Evolutionary conservation across 768 basidiomycete genomes (phyloP).

Genomic region (Fomitopsis serialis): DNA sequence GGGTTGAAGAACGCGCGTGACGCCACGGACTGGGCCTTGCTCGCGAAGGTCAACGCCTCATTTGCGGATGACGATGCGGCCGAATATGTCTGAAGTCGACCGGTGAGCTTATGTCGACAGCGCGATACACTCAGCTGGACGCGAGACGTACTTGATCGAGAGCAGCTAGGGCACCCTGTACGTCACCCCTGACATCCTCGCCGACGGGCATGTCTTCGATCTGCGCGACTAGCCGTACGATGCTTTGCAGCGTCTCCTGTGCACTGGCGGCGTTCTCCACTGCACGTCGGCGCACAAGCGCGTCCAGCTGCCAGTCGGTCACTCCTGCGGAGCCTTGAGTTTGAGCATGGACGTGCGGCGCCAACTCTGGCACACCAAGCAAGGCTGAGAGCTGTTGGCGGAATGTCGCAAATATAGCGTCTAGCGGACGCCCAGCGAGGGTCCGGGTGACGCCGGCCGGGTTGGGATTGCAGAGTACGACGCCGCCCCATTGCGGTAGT

Average conservation of each 20-base stretch:
- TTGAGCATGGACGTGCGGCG: constrained; percentile 35
- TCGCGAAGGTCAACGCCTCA: constrained; percentile 52
- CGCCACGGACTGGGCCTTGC: constrained; percentile 56
- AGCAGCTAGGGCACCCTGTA: constrained; percentile 62
- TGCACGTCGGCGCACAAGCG: constrained; percentile 65
- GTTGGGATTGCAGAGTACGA: constrained; percentile 68
- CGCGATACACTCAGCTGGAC: neutral
- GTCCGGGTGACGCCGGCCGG: constrained; percentile 25
- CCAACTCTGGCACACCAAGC: constrained; percentile 72
- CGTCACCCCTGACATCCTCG: constrained; percentile 65
- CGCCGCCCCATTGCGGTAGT: constrained; percentile 91
- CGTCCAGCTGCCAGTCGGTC: constrained; percentile 78
- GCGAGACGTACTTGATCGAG: constrained; percentile 61
- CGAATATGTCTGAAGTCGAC: constrained; percentile 18
- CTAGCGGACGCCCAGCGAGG: constrained; percentile 40
- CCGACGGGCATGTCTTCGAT: constrained; percentile 93
- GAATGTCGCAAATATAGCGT: constrained; percentile 57
- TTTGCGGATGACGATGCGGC: constrained; percentile 33
- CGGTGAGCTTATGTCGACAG: neutral
- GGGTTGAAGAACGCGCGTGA: constrained; percentile 95
- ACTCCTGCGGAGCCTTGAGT: neutral
- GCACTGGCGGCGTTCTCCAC: constrained; percentile 63
- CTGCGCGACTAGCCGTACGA: constrained; percentile 76
- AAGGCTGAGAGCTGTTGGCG: constrained; percentile 68
- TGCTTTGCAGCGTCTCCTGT: constrained; percentile 75